Base-by-base conservation (phyloP, 225 moss, liverwort and hornwort species). In the Antitrichia curtipendula region DNA sequence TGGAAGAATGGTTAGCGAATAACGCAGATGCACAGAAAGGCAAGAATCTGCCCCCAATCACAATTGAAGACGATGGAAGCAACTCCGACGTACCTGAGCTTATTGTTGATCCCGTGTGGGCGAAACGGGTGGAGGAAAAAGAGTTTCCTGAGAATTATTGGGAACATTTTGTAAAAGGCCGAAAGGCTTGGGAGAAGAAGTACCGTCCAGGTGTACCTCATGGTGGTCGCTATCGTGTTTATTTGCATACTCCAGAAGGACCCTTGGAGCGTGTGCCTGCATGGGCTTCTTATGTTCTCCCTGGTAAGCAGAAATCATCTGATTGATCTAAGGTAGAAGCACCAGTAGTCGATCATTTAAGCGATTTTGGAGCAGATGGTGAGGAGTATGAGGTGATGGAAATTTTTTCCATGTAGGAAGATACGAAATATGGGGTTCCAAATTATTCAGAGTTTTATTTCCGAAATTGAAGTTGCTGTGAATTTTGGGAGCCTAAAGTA, bases 121-220 rank as follows among this genome's bases (percentile, higher is more conserved):
- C 91, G 80, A 95, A 93, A 82, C 92, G 95, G 87, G 96, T 96
- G 82, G 85, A 83, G 6, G 93, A 88, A 43, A 99, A 94, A 89
- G 75, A 86, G 72, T 6, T 29, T 5, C 99, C 97, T 36, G 89
- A 91, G 49, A 88, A 81, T 13, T 99, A 99, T 60, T 96, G 96
- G 99, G 92, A 96, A 78, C 57, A 90, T 68, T 91, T 90, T 71
- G 90, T 95, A 28, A 96, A 92, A 88, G 99, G 99, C 36, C 95
- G 96, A 75, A 95, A 96, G 78, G 96, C 99, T 82, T 99, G 97
- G 99, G 91, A 95, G 89, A 86, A 94, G 86, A 96, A 97, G 84
- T 97, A 99, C 66, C 87, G 87, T 52, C 97, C 99, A 25, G 94
- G 95, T 64, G 89, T 99, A 53, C 89, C 94, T 92, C 99, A 99